Base-by-base conservation (phyloP, 352 stramenopile genomes). In the Phytophthora pluvialis region DNA sequence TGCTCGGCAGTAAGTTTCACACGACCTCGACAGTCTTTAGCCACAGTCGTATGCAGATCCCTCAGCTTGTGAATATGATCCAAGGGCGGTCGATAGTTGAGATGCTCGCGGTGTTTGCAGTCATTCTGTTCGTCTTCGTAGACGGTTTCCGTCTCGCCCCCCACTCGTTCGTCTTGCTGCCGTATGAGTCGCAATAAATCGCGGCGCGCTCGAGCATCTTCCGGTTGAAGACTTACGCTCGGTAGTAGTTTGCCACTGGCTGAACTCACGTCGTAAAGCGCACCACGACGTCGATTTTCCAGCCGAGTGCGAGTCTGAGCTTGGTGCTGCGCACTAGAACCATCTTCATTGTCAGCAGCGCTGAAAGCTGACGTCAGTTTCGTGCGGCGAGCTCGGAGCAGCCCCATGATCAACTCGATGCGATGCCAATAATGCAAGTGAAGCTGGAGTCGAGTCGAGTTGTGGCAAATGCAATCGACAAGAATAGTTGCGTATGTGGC, bases 81-180 rank as follows among this genome's bases (percentile, higher is more conserved):
- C 40, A 88, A 36, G 5, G 81, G 70, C 8, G 81, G 81, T 3
- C 81, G 72, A 28, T 76, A 70, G 0, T 80, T 73, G 2, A 75
- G 51, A 5, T 84, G 58, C 29, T 83, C 75, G 32, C 70, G 77
- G 64, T 88, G 71, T 55, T 88, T 90, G 31, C 68, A 70, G 39
- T 80, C 70, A 28, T 82, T 72, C n/a, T 86, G 54, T 32, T 84
- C 79, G n/a, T 77, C 60, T 43, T 86, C 81, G n/a, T 76, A 73
- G 2, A 16, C 59, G 15, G 53, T 57, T 26, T 65, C 42, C 11
- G 64, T 50, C 0, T 62, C 57, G 18, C 32, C 46, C 12, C 71
- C 47, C 16, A 51, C 16, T 59, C 57, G 13, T 26, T 58, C 53
- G 5, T 72, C 64, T 48, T 61, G 40, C 16, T 58, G 69, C 28